These are phyloP conservation scores for Solanum tarijense DNA, from an alignment of 257 asterid species.

Conservation along the genomic window DNA sequence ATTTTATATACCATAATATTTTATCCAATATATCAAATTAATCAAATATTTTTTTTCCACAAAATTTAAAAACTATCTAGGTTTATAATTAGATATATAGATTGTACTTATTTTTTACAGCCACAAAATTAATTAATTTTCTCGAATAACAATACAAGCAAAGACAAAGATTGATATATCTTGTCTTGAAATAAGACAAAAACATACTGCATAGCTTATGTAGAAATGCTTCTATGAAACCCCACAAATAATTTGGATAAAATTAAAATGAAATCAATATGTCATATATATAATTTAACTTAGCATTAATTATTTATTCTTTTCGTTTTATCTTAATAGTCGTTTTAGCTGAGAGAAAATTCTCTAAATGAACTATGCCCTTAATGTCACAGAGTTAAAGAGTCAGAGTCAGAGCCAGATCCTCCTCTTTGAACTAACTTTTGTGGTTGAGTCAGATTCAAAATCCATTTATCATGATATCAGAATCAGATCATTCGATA, in stretches of 20 bases:
- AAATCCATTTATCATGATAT: no score
- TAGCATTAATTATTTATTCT: no score
- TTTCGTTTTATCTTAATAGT: not conserved
- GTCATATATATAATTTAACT: no score
- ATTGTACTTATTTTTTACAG: not conserved
- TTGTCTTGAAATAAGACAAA: slow-evolving; percentile 1
- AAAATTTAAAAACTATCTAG: not conserved
- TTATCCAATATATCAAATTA: not conserved
- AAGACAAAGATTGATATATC: not conserved
- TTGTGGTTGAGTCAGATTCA: not conserved
- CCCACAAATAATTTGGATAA: not conserved
- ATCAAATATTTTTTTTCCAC: not conserved
- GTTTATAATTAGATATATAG: not conserved
- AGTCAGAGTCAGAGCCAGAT: no score
- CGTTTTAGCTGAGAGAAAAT: not conserved
- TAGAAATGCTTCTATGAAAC: not conserved
- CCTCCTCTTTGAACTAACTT: not conserved
- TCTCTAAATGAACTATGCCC: not conserved
- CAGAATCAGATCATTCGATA: not conserved
- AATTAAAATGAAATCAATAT: not conserved
- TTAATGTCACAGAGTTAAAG: not conserved
- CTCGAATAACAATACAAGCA: not conserved
- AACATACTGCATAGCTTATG: not conserved
- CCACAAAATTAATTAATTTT: not conserved
- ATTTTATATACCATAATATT: not conserved